Base-by-base conservation (phyloP, 768 basidiomycete genomes). In the Brasilioporus rufonigricans region DNA sequence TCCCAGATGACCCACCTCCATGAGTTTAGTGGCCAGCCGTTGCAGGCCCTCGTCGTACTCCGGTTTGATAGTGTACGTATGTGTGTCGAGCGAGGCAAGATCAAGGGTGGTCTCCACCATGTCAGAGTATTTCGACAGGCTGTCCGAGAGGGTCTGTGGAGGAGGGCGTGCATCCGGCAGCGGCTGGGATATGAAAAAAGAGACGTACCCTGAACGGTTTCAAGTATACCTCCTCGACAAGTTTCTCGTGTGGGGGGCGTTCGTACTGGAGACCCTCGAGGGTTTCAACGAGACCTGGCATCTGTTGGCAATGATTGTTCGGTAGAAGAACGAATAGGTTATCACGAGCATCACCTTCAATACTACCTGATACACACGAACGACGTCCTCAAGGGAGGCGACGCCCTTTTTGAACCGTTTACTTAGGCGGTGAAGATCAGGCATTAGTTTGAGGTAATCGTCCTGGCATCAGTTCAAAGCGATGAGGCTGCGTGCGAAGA, bases 51-150 rank as follows among this genome's bases (percentile, higher is more conserved):
- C 79, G 65, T 98, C 93, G 60, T 96, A 96, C 50, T 93, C 91
- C 0, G 96, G 86, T 64, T 91, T 93, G 65, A 99, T 94, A 18
- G 93, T 86, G 64, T 88, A 93, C 61, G 88, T 89, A 70, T 98
- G 93, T 14, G 80, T 80, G 29, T 90, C 86, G 7, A 97, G 80
- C 53, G 95, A 85, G 21, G 86, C 84, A 18, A 98, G 82, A 64
- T 99, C 97, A 40, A 99, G 82, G 0, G 97, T 98, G 57, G 91
- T 86, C 68, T 98, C 93, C 3, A 98, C 95, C 91, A 98, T 95
- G 57, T 94, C 91, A 3, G 81, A 77, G 62, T 94, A 96, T 65
- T 91, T 91, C 13, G 76, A 77, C 5, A 98, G 80, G 48, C 75
- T 84, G 0, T 67, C 70, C 18, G 81, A 73, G 58, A 83, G 80